Evolutionary conservation across 371 early-diverging fungal genomes (phyloP).

Genomic region (Actinomortierella ambigua): DNA sequence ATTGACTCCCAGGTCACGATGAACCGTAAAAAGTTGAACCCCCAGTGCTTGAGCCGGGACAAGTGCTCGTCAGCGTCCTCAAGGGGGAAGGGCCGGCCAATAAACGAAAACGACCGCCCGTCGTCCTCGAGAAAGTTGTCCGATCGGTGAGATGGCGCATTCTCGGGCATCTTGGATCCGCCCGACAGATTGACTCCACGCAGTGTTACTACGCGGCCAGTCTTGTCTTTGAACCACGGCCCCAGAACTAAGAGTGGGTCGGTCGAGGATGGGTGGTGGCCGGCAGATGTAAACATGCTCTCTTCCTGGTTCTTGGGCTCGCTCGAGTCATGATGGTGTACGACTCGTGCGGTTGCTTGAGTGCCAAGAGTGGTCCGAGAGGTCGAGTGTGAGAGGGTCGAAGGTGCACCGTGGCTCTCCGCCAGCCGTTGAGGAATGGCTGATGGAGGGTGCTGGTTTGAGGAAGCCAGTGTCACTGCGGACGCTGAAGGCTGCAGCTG

Average conservation of each 20-base stretch:
- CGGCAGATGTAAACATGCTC: slow-evolving; percentile 25
- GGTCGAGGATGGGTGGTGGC: slow-evolving; percentile 28
- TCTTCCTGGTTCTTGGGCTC: not conserved
- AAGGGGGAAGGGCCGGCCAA: slow-evolving; percentile 82
- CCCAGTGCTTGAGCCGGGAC: slow-evolving; percentile 72
- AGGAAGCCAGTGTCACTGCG: too few species aligned
- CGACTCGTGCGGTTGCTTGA: too few species aligned
- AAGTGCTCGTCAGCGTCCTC: slow-evolving; percentile 87
- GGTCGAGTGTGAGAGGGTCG: too few species aligned
- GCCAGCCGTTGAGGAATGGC: too few species aligned
- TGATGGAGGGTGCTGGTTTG: too few species aligned
- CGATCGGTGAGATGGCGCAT: slow-evolving; percentile 53
- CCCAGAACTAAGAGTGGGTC: slow-evolving; percentile 56
- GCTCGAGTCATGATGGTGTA: too few species aligned
- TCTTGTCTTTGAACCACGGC: slow-evolving; percentile 66
- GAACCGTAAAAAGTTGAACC: slow-evolving; percentile 80
- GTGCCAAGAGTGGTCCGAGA: too few species aligned
- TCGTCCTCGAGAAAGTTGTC: slow-evolving; percentile 61
- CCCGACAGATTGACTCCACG: slow-evolving; percentile 74
- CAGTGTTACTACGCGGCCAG: slow-evolving; percentile 58
- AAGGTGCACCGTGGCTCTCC: too few species aligned
- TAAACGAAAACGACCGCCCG: slow-evolving; percentile 59
- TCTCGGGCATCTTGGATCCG: slow-evolving; percentile 63
- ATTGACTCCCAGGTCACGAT: slow-evolving; percentile 88
- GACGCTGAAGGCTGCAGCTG: too few species aligned